Evolutionary conservation across 2,329 filamentous ascomycete genomes (phyloP).

Genomic region (Diplodia scrobiculata): DNA sequence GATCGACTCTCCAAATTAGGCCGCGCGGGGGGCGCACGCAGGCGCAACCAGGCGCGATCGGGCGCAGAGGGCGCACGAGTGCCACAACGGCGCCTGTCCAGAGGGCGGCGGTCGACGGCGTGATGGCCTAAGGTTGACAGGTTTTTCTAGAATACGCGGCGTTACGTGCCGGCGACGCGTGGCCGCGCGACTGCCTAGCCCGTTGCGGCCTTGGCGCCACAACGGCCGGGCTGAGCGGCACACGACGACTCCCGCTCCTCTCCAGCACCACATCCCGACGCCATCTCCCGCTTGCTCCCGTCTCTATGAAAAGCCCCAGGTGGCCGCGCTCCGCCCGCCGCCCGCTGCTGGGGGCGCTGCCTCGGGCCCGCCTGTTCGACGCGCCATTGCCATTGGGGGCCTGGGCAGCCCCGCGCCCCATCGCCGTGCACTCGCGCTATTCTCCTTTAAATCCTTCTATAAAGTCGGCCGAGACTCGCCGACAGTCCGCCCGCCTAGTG

Average conservation of each 20-base stretch:
- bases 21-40: not conserved
- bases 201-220: not conserved
- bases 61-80: not conserved
- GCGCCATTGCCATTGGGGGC: not conserved
- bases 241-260: not conserved
- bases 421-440: not conserved
- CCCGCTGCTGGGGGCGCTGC: not conserved
- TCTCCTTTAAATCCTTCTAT: not conserved
- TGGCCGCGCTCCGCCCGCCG: not conserved
- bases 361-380: not conserved
- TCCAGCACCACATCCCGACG: too few relatives aligned
- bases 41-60: not conserved
- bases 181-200: not conserved
- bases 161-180: constrained; percentile 19
- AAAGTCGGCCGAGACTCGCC: not conserved
- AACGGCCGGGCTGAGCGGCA: not conserved
- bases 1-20: constrained; percentile 1
- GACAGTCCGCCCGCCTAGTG: not conserved
- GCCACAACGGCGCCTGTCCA: not conserved
- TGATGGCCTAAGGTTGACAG: not conserved
- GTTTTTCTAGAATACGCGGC: constrained; percentile 5
- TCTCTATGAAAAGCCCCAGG: not conserved
- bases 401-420: constrained; percentile 4
- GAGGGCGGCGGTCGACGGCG: not conserved
- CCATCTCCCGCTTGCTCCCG: too few relatives aligned